Conservation (phyloP, 2,329 filamentous ascomycete species). For the Talaromyces sp. region DNA sequence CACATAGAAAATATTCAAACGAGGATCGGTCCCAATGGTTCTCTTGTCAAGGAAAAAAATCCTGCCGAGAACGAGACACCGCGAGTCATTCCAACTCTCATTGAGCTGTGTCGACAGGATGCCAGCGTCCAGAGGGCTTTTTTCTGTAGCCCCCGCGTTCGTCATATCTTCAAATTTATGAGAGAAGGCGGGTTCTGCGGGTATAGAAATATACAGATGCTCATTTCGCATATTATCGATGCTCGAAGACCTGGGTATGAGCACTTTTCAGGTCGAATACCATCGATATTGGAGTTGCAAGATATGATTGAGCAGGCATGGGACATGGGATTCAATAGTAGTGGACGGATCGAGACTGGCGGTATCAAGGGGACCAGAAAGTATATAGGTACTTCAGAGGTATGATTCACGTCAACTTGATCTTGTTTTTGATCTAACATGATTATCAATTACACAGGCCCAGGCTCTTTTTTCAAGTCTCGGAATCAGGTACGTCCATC, state of each 20-base stretch:
- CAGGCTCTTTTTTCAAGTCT: conserved; percentile 70
- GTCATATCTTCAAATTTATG: conserved; percentile 77
- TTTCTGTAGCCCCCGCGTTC: conserved; percentile 68
- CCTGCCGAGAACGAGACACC: conserved; percentile 44
- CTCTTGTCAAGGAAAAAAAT: conserved; percentile 35
- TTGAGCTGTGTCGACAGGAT: conserved; percentile 61
- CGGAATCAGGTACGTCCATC: conserved; percentile 55
- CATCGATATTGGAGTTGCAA: conserved; percentile 76
- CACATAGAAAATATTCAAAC: conserved; percentile 54
- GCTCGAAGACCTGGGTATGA: conserved; percentile 53
- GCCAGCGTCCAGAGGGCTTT: conserved; percentile 64
- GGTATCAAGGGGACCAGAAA: conserved; percentile 84
- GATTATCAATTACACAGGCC: conserved; percentile 49
- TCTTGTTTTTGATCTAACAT: conserved; percentile 11
- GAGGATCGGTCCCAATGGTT: conserved; percentile 42
- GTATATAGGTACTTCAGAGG: conserved; percentile 91
- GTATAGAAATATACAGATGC: conserved; percentile 91
- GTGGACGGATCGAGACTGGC: conserved; percentile 74
- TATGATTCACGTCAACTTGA: conserved; percentile 30
- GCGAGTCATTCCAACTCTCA: conserved; percentile 59
- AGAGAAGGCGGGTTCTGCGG: conserved; percentile 88
- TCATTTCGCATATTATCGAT: conserved; percentile 70
- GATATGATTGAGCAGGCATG: conserved; percentile 82
- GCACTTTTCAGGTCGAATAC: conserved; percentile 57
- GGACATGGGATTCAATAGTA: conserved; percentile 74